These are phyloP conservation scores for Pseudopyricularia cyperi DNA, from an alignment of 2,329 filamentous ascomycete species.

Conservation along the genomic window DNA sequence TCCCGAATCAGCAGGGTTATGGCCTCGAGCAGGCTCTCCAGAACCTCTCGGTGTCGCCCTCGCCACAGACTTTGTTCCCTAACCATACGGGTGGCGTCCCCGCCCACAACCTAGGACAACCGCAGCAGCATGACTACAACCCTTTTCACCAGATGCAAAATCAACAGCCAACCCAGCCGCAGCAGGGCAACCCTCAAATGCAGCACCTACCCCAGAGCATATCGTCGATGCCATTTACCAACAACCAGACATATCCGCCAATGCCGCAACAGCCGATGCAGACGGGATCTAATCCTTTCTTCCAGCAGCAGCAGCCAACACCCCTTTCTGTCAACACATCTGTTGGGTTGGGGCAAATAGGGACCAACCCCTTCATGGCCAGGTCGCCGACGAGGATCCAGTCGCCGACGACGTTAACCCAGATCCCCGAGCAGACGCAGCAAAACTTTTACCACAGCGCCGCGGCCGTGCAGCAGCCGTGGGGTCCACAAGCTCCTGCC, in stretches of 20 bases:
- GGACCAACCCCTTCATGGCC: constrained; percentile 32
- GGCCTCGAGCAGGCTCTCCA: constrained; percentile 59
- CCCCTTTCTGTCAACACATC: constrained; percentile 25
- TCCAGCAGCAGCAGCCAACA: constrained; percentile 18
- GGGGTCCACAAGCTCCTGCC: background rate
- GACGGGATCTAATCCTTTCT: constrained; percentile 39
- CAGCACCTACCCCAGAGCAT: constrained; percentile 27
- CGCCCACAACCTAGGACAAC: constrained; percentile 21
- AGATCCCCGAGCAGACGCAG: constrained; percentile 36
- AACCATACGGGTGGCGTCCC: constrained; percentile 52
- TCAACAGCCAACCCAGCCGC: constrained; percentile 23
- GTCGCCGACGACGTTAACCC: constrained; percentile 30
- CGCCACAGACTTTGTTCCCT: constrained; percentile 49
- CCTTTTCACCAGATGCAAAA: constrained; percentile 1
- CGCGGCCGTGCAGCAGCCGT: constrained; percentile 5
- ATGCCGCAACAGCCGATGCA: constrained; percentile 21
- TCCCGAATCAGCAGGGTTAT: constrained; percentile 27
- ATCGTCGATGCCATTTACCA: constrained; percentile 24
- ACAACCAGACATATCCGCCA: constrained; percentile 27
- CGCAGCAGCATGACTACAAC: constrained; percentile 19
- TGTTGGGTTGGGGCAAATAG: constrained; percentile 11
- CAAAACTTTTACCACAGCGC: constrained; percentile 22
- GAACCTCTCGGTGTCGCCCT: constrained; percentile 51
- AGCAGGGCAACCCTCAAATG: constrained; percentile 29
- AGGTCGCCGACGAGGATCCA: constrained; percentile 37